These are phyloP conservation scores for Alternaria alternata DNA, from an alignment of 2,329 filamentous ascomycete species.

Conservation along the genomic window DNA sequence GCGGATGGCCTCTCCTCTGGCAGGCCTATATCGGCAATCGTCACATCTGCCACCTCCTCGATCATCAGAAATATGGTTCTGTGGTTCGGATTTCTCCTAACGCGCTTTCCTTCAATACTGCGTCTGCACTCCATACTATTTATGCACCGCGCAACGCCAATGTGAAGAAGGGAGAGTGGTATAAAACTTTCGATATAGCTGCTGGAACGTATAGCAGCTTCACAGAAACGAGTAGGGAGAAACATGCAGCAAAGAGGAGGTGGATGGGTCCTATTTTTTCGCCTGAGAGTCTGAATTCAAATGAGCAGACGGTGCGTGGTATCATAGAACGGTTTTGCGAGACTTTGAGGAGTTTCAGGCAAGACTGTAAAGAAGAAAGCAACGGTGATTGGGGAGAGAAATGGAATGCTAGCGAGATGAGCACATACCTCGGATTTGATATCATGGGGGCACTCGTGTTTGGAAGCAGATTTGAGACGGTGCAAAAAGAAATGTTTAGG, in stretches of 20 bases:
- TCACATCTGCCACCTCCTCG: constrained; percentile 36
- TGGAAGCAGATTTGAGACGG: constrained; percentile 47
- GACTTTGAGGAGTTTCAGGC: constrained; percentile 11
- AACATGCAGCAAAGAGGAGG: constrained; percentile 53
- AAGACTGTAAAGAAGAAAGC: not conserved
- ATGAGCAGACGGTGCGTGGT: constrained; percentile 51
- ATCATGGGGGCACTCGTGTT: constrained; percentile 56
- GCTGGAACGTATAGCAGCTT: constrained; percentile 52
- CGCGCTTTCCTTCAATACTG: constrained; percentile 39
- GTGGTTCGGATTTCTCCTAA: constrained; percentile 41
- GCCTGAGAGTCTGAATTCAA: constrained; percentile 47
- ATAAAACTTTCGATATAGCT: constrained; percentile 54
- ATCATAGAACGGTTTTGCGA: constrained; percentile 49
- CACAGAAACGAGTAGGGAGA: constrained; percentile 50
- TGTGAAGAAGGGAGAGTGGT: constrained; percentile 57
- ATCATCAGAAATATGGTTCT: constrained; percentile 37
- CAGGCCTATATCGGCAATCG: constrained; percentile 38
- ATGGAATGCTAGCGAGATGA: constrained; percentile 51
- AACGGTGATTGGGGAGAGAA: constrained; percentile 46
- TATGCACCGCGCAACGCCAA: constrained; percentile 49
- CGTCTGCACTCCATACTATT: constrained; percentile 33
- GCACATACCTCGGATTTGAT: constrained; percentile 55
- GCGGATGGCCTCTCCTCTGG: constrained; percentile 34
- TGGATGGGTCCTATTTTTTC: constrained; percentile 55
- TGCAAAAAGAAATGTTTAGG: constrained; percentile 44